These are phyloP conservation scores for Afroboletus lepidellus DNA, from an alignment of 1,284 basidiomycete genomes.

Conservation along the genomic window DNA sequence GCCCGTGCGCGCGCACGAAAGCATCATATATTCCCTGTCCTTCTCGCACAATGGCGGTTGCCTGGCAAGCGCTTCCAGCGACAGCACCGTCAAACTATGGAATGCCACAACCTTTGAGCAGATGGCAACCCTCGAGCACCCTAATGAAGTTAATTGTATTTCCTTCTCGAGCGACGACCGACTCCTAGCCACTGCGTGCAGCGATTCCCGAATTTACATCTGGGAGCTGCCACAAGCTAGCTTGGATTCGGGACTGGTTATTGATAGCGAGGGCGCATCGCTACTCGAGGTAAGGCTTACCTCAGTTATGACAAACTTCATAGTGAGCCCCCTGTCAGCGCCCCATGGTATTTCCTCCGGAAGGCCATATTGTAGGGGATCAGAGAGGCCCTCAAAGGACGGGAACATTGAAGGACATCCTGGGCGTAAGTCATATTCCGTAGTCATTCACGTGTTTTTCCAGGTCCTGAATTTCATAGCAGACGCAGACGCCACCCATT, in stretches of 20 bases:
- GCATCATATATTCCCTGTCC: constrained; percentile 30
- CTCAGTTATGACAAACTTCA: neutral
- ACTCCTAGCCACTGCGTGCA: constrained; percentile 28
- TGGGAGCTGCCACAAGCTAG: constrained; percentile 31
- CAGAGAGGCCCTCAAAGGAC: neutral
- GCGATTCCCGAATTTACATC: constrained; percentile 24
- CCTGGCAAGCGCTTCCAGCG: constrained; percentile 31
- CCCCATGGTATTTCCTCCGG: constrained; percentile 1
- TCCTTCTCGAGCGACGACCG: constrained; percentile 29
- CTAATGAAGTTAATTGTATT: constrained; percentile 25
- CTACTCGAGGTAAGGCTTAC: constrained; percentile 25
- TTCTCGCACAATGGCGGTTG: constrained; percentile 27
- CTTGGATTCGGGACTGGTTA: constrained; percentile 29
- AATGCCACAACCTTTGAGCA: constrained; percentile 28
- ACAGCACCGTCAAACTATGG: constrained; percentile 33
- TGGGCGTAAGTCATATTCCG: constrained; percentile 16
- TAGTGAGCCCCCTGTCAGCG: constrained; percentile 14
- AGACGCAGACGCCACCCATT: constrained; percentile 14
- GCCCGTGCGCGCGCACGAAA: constrained; percentile 23
- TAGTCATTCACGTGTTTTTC: neutral
- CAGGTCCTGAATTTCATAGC: constrained; percentile 10
- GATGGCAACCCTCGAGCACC: constrained; percentile 23
- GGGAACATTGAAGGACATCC: constrained; percentile 15
- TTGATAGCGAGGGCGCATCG: constrained; percentile 26
- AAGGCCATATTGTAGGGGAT: constrained; percentile 5